Evolutionary conservation across 176 grass and related monocot species (phyloP).

Genomic region (Olyra latifolia): DNA sequence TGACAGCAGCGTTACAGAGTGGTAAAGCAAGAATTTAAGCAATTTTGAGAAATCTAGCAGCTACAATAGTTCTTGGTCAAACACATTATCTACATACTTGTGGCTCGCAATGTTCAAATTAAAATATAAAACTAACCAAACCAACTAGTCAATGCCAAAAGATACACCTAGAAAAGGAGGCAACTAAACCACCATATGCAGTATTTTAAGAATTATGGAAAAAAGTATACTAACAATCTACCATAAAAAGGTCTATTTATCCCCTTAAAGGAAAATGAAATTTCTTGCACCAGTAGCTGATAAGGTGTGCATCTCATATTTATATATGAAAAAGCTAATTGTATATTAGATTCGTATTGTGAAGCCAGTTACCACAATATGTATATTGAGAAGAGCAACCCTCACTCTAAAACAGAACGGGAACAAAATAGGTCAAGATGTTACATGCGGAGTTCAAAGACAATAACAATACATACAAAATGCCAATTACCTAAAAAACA

Average conservation of each 20-base stretch:
- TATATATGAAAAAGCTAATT: not conserved
- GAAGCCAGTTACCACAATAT: not conserved
- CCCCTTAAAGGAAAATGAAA: not conserved
- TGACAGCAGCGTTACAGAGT: constrained; percentile 1
- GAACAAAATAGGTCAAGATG: not conserved
- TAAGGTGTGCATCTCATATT: not conserved
- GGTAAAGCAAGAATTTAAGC: not conserved
- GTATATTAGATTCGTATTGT: not conserved
- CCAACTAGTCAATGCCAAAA: not conserved
- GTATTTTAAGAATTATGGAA: not conserved
- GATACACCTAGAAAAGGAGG: not conserved
- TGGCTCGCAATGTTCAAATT: not conserved
- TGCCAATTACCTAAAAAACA: not conserved
- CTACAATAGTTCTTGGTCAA: not conserved
- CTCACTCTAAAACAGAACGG: not conserved
- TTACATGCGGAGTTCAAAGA: not conserved
- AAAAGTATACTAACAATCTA: not conserved
- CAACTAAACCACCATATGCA: constrained; percentile 7
- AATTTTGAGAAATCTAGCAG: not conserved
- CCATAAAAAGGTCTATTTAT: not conserved
- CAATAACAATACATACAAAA: not conserved
- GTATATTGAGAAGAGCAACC: constrained; percentile 2
- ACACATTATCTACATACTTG: not conserved
- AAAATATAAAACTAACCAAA: not conserved
- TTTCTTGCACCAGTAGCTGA: not conserved